Base-by-base conservation (phyloP, 1,284 basidiomycete species). In the Lignosus rhinocerotis region DNA sequence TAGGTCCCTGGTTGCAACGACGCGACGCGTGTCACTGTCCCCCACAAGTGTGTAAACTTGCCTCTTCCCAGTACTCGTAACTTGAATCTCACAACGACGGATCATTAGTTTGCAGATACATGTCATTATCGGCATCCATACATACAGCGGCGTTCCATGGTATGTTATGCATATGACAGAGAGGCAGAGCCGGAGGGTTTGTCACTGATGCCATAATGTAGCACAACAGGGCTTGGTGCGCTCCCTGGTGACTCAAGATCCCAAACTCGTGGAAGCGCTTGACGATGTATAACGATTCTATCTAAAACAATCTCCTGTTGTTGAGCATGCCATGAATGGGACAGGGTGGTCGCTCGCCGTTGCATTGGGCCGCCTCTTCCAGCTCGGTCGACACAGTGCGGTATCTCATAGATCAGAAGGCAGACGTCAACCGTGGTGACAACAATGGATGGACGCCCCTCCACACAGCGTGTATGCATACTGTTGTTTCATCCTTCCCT, bases 321-420 rank as follows among this genome's bases (percentile, higher is more conserved):
- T 30, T 53, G 36, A 61, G 53, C 12, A 39, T 39, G 14, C 9
- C 21, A 11, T 45, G 12, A 16, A 10, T 14, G 61, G 42, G 50
- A 43, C 50, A 96, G 93, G 94, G 96, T 72, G 88, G 84, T n/a
- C 79, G 94, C 32, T 94, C 94, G 1, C 85, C 94, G 3, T 76
- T 97, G 11, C 95, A 97, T 69, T 95, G 93, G 92, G 92, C 93
- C 54, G 87, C 93, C 10, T 89, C 91, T 3, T 85, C 85, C 10
- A 84, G 88, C 56, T 84, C 87, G 42, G 75, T 87, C 44, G 86
- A 90, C 50, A 87, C 93, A 61, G 80, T 78, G 6, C 82, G 87
- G 60, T 89, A 88, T 66, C 78, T 97, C 56, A 78, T 96, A 61
- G 85, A 87, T 68, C 82, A 87, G 60, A 80, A 84, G 58, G 83